A percentile compares a stretch with the other conserved stretches of the same genome.
Conservation (phyloP, 176 grass and related monocot species). For the Musa beccarii region DNA sequence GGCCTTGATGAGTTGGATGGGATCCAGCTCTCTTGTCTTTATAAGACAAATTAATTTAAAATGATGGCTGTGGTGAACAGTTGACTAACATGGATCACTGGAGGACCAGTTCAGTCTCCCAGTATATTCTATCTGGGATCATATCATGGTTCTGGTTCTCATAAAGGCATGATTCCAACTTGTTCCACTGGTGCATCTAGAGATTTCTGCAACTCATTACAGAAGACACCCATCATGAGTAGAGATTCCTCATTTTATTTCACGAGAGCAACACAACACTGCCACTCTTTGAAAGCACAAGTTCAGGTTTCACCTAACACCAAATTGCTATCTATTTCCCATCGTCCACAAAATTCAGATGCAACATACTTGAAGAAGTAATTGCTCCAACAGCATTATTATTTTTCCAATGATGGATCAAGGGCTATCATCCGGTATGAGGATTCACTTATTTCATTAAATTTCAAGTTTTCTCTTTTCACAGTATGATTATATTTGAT, state of each 20-base stretch:
- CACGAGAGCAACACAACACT: neutral
- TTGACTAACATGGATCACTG: neutral
- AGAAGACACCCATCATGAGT: slow-evolving; percentile 1
- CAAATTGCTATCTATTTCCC: slow-evolving; percentile 24
- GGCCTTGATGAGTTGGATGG: too few relatives aligned
- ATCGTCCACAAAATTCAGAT: slow-evolving; percentile 5
- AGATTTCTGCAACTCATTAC: slow-evolving; percentile 25
- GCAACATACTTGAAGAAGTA: slow-evolving; percentile 8
- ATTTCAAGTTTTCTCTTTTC: neutral
- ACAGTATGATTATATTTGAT: slow-evolving; percentile 16
- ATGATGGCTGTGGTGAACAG: neutral
- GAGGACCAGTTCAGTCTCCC: neutral
- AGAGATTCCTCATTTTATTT: slow-evolving; percentile 24
- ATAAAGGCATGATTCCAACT: neutral
- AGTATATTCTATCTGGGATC: neutral
- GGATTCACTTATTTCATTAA: neutral
- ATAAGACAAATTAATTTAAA: too few relatives aligned
- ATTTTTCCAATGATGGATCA: slow-evolving; percentile 37
- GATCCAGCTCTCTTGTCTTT: too few relatives aligned
- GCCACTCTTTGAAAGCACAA: slow-evolving; percentile 25
- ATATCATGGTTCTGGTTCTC: neutral
- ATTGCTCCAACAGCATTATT: slow-evolving; percentile 7
- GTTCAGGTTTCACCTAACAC: slow-evolving; percentile 16
- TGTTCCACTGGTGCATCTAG: slow-evolving; percentile 34
- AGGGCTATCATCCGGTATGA: slow-evolving; percentile 5